These are phyloP conservation scores for Candida nitratophila DNA, from an alignment of 805 yeast genomes.

Conservation along the genomic window DNA sequence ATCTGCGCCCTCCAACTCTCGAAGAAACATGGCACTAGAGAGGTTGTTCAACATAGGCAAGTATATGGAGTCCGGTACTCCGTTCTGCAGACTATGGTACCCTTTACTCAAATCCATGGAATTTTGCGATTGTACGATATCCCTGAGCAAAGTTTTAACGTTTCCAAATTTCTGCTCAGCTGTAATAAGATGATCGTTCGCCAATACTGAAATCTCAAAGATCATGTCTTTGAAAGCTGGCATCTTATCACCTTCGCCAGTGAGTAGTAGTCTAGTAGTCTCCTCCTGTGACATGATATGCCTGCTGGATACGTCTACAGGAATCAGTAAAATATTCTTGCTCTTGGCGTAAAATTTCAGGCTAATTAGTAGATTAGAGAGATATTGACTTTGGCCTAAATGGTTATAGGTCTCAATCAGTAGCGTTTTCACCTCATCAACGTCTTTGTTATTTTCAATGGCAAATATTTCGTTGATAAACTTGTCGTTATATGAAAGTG, in stretches of 20 bases:
- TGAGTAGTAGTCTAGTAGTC: constrained; percentile 38
- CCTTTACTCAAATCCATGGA: neutral
- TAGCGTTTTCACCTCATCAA: constrained; percentile 14
- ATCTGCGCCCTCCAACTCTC: constrained; percentile 51
- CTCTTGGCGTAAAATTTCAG: constrained; percentile 47
- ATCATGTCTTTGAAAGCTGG: constrained; percentile 45
- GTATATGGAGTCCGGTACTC: constrained; percentile 56
- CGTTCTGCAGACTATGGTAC: constrained; percentile 27
- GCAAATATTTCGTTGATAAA: constrained; percentile 42
- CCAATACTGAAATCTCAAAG: constrained; percentile 63
- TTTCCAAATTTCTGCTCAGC: constrained; percentile 50
- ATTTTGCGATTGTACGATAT: constrained; percentile 16
- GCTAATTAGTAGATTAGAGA: constrained; percentile 59
- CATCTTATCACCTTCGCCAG: constrained; percentile 20
- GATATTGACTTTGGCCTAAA: constrained; percentile 73
- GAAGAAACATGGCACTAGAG: constrained; percentile 58
- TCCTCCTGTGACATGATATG: constrained; percentile 57
- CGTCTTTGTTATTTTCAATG: neutral
- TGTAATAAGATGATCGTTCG: constrained; percentile 73
- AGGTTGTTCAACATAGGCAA: constrained; percentile 63
- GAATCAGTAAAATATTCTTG: constrained; percentile 50
- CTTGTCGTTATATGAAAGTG: constrained; percentile 43
- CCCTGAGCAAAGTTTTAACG: constrained; percentile 23
- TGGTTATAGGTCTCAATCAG: constrained; percentile 67
- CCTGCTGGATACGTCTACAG: constrained; percentile 51